phyloP scores from a whole-genome alignment of 352 stramenopile species.

The Phytophthora syringae region DNA sequence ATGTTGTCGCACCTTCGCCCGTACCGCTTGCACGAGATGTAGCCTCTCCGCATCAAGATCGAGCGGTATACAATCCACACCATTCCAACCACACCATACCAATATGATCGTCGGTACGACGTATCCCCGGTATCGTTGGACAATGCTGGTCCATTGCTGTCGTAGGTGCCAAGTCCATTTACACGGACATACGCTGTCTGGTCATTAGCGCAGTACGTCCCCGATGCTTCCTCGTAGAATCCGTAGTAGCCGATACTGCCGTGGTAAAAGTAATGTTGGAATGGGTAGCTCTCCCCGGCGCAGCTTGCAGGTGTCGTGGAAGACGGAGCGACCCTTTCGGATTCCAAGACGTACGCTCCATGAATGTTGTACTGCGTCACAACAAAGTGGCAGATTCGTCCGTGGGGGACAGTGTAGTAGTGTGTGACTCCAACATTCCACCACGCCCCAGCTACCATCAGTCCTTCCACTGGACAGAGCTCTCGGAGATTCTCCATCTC shows the following conservation, averaged over 20 bases:
- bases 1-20: conserved; percentile 16
- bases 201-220: conserved; percentile 18
- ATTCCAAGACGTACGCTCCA: conserved; percentile 5
- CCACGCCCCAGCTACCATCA: conserved; percentile 14
- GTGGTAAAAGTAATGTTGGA: conserved; percentile 25
- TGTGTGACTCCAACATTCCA: conserved; percentile 17
- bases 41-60: conserved; percentile 18
- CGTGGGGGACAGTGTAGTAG: conserved; percentile 4
- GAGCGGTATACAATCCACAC: conserved; percentile 23
- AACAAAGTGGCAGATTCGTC: conserved; percentile 18
- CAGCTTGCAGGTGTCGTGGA: conserved; percentile 16
- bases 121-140: conserved; percentile 12
- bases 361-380: conserved; percentile 26
- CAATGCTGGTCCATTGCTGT: conserved; percentile 13
- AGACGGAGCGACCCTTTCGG: conserved; percentile 3
- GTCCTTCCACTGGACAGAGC: conserved; percentile 11
- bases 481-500: background rate
- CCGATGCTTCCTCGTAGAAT: conserved; percentile 19
- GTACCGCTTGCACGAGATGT: conserved; percentile 17
- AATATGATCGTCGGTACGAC: conserved; percentile 22
- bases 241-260: conserved; percentile 21
- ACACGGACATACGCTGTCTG: conserved; percentile 8
- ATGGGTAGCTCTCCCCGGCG: conserved; percentile 11
- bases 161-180: conserved; percentile 14
- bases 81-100: conserved; percentile 15